Percentiles rank a stretch among this genome's conserved stretches.
Evolutionary conservation across 345 rosid genomes (phyloP).

Genomic region (Bretschneidera sinensis): DNA sequence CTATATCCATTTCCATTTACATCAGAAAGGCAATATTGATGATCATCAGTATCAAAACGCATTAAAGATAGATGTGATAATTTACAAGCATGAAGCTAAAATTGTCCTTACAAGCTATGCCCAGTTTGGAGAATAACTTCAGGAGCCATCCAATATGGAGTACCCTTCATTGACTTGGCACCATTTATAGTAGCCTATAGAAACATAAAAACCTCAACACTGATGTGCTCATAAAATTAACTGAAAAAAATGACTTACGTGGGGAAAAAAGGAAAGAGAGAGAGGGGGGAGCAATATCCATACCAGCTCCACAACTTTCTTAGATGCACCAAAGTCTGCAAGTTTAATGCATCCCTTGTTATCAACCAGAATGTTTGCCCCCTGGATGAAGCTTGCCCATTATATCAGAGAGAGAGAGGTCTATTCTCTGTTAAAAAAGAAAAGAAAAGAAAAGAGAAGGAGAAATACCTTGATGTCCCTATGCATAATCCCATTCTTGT

Average conservation of each 20-base stretch:
- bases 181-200: conserved; percentile 75
- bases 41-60: not conserved
- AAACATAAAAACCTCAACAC: conserved; percentile 17
- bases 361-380: conserved; percentile 90
- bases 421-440: not conserved
- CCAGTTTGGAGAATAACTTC: conserved; percentile 95
- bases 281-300: conserved; percentile 8
- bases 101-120: conserved; percentile 70
- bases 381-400: conserved; percentile 34
- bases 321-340: conserved; percentile 94
- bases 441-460: not conserved
- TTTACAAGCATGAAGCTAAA: conserved; percentile 9
- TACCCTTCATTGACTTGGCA: conserved; percentile 93
- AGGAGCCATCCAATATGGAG: conserved; percentile 98
- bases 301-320: conserved; percentile 69
- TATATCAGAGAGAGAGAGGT: not conserved
- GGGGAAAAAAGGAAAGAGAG: not conserved
- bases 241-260: no score
- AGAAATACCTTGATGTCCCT: conserved; percentile 76
- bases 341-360: conserved; percentile 87
- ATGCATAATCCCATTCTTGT: conserved; percentile 78
- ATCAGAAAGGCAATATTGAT: not conserved
- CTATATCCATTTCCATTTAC: not conserved
- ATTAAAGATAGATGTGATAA: not conserved
- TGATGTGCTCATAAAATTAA: not conserved